phyloP scores from a whole-genome alignment of 2,329 filamentous ascomycete species.

The Beauveria sp. region DNA sequence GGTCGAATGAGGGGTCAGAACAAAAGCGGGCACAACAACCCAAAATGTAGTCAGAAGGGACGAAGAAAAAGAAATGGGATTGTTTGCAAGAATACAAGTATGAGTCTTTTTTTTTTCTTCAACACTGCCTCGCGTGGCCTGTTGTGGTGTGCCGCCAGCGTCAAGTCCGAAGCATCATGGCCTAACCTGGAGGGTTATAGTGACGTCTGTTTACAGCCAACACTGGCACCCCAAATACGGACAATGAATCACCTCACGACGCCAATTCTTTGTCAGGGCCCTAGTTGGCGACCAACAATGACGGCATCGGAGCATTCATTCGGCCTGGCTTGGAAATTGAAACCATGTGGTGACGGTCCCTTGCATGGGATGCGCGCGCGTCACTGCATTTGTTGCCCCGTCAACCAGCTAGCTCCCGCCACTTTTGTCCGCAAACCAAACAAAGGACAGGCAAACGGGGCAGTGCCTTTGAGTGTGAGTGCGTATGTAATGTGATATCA shows the following conservation, averaged over 20 bases:
- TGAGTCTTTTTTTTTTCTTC: too few species aligned
- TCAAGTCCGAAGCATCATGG: neutral
- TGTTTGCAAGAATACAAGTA: too few species aligned
- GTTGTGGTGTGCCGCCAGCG: neutral
- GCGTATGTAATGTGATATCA: neutral
- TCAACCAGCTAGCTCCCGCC: conserved; percentile 1
- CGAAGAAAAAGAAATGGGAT: too few species aligned
- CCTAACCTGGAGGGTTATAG: neutral
- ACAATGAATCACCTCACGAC: neutral
- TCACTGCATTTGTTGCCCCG: neutral
- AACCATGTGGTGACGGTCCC: neutral
- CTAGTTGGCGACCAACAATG: neutral
- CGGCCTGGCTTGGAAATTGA: neutral
- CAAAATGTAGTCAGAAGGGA: too few species aligned
- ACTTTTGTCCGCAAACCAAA: neutral
- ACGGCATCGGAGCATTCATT: neutral
- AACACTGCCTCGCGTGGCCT: neutral
- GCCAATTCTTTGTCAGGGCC: neutral
- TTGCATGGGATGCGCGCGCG: neutral
- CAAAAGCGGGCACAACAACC: neutral
- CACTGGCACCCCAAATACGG: neutral
- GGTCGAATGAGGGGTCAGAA: neutral
- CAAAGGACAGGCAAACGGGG: conserved; percentile 2
- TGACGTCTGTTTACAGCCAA: neutral
- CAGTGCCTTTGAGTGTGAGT: neutral